Conservation (phyloP, 345 rosid genomes). For the Aquilaria yunnanensis region DNA sequence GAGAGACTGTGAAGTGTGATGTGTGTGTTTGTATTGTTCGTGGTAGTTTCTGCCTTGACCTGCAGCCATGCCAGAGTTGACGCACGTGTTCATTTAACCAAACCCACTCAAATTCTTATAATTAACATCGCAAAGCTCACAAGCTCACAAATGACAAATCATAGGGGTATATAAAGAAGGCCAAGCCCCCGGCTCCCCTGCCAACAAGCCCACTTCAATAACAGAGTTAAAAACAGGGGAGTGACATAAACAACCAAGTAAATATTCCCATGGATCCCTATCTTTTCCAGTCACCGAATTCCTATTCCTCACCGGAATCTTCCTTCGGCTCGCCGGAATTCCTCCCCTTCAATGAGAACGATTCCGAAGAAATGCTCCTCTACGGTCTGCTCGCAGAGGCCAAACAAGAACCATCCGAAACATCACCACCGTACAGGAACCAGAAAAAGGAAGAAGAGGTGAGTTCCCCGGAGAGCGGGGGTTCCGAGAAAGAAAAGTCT, state of each 20-base stretch:
- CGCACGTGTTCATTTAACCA: conserved; percentile 25
- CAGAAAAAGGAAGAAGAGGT: conserved; percentile 45
- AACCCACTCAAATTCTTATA: not conserved
- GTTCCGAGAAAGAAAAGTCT: conserved; percentile 34
- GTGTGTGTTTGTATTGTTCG: too few species aligned
- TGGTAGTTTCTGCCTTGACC: conserved; percentile 12
- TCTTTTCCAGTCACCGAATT: conserved; percentile 33
- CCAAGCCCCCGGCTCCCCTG: conserved; percentile 18
- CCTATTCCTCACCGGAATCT: conserved; percentile 53
- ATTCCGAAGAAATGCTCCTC: conserved; percentile 89
- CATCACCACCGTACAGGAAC: not conserved
- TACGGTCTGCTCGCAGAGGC: conserved; percentile 49
- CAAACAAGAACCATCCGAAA: conserved; percentile 25
- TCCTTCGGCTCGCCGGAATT: conserved; percentile 48
- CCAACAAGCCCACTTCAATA: not conserved
- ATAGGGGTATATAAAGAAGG: conserved; percentile 22
- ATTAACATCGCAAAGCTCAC: too few species aligned
- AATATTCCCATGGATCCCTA: conserved; percentile 36
- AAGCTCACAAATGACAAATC: too few species aligned
- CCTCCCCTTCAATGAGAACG: conserved; percentile 84
- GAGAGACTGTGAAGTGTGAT: too few species aligned
- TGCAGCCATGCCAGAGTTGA: conserved; percentile 28
- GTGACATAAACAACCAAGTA: not conserved
- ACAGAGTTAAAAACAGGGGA: conserved; percentile 3
- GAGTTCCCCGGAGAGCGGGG: conserved; percentile 26